A percentile compares a stretch with the other conserved stretches of the same genome.
phyloP scores from a whole-genome alignment of 2,329 filamentous ascomycete species.

The Aspergillus eucalypticola region DNA sequence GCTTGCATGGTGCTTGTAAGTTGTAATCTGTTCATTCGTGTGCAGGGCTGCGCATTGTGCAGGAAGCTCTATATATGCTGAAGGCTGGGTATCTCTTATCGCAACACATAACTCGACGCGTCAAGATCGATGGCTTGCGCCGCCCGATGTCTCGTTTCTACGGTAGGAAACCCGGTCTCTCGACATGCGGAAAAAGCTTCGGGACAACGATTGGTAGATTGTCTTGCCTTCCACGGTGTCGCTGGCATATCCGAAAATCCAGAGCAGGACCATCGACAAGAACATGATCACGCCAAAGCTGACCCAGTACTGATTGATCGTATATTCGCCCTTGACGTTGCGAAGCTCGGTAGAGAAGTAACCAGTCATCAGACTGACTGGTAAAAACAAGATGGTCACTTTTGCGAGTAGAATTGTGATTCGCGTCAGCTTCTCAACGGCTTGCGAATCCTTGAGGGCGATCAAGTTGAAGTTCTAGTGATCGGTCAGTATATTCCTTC shows the following conservation, averaged over 20 bases:
- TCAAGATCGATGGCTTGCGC: background rate
- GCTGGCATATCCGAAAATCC: conserved; percentile 59
- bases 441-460: conserved; percentile 71
- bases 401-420: conserved; percentile 73
- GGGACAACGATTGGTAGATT: conserved; percentile 48
- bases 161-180: conserved; percentile 28
- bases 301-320: conserved; percentile 65
- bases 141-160: conserved; percentile 13
- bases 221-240: conserved; percentile 59
- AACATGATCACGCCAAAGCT: conserved; percentile 65
- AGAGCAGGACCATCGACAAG: conserved; percentile 59
- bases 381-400: conserved; percentile 72
- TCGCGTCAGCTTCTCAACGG: conserved; percentile 69
- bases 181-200: conserved; percentile 37
- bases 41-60: background rate
- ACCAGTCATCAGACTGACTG: conserved; percentile 71
- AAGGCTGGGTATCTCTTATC: background rate
- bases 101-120: background rate
- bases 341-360: conserved; percentile 71
- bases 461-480: conserved; percentile 74
- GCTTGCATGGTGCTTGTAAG: background rate
- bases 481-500: conserved; percentile 7
- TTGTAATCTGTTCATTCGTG: no score
- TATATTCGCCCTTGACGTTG: conserved; percentile 59
- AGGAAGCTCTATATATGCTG: background rate